These are phyloP conservation scores for Nelumbo lutea DNA, from an alignment of 164 flowering plant species.

Conservation along the genomic window DNA sequence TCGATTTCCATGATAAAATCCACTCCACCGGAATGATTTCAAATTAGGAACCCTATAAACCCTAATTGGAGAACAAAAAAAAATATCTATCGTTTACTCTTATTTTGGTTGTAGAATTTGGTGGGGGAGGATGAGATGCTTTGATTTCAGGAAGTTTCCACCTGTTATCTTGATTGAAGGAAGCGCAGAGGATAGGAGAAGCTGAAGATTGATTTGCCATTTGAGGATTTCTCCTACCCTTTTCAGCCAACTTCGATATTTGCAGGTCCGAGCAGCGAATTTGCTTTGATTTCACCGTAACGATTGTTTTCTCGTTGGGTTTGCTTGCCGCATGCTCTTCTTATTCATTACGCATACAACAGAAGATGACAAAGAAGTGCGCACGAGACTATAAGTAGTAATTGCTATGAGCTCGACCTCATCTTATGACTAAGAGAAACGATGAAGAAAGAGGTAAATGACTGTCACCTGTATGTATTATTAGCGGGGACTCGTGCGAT, in stretches of 20 bases:
- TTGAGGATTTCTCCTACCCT: background rate
- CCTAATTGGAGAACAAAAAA: background rate
- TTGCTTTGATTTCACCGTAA: too few relatives aligned
- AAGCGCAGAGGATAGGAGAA: constrained; percentile 63
- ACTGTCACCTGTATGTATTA: too few relatives aligned
- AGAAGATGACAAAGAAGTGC: too few relatives aligned
- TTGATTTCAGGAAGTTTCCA: constrained; percentile 7
- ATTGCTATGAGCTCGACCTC: too few relatives aligned
- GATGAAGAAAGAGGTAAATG: too few relatives aligned
- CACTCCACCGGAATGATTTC: background rate
- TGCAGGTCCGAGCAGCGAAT: background rate
- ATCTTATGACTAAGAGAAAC: too few relatives aligned
- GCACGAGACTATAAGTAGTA: too few relatives aligned
- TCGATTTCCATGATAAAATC: background rate
- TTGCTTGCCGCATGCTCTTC: too few relatives aligned
- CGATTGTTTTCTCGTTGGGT: too few relatives aligned
- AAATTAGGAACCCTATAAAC: background rate
- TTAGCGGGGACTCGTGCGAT: too few relatives aligned
- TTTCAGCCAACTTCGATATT: background rate
- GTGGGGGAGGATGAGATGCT: background rate
- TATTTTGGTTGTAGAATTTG: background rate
- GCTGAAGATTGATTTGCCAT: constrained; percentile 48
- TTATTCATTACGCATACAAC: too few relatives aligned
- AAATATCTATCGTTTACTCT: background rate
- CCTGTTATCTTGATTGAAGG: constrained; percentile 95